Percentiles rank a stretch among this genome's conserved stretches.
Conservation (phyloP, 768 basidiomycete genomes). For the Calocera cornea region DNA sequence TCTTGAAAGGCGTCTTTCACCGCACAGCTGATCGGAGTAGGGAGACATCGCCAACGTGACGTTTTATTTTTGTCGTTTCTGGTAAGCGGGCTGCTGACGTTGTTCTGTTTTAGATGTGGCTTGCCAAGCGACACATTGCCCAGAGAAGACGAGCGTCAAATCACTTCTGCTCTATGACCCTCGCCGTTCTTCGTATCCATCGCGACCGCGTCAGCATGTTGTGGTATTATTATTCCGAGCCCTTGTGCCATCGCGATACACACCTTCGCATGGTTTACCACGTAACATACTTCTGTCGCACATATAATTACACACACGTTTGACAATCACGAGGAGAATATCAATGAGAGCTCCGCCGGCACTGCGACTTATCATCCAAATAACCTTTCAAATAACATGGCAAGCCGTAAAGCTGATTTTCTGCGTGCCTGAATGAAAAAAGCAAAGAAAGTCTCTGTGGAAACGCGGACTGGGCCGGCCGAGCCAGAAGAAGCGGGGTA, state of each 20-base stretch:
- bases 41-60: neutral
- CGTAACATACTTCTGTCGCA: neutral
- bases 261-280: too few relatives aligned
- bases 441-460: neutral
- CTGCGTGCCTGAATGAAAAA: neutral
- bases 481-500: conserved; percentile 6
- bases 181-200: neutral
- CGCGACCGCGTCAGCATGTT: neutral
- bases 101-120: neutral
- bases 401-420: neutral
- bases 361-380: neutral
- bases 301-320: neutral
- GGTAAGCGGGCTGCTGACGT: neutral
- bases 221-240: neutral
- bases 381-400: neutral
- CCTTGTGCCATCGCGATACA: neutral
- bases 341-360: neutral
- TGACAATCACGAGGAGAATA: neutral
- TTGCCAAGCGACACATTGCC: neutral
- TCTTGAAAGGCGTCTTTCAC: neutral
- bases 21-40: neutral
- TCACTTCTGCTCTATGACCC: neutral
- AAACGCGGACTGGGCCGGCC: neutral
- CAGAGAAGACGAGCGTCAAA: neutral
- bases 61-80: neutral